These are phyloP conservation scores for Leucocoprinus sp. DNA, from an alignment of 768 basidiomycete genomes.

Conservation along the genomic window DNA sequence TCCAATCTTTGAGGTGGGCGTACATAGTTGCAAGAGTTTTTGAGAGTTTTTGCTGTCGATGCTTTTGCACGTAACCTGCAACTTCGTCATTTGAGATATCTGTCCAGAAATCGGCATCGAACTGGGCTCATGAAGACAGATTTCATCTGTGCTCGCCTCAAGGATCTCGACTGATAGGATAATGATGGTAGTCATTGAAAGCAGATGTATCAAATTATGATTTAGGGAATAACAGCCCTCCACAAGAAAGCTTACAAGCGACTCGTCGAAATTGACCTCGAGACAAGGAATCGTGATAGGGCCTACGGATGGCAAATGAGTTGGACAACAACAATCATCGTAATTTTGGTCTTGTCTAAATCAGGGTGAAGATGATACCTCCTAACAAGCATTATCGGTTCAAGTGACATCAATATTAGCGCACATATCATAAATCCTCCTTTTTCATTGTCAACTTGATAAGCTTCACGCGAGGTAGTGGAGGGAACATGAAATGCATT, in stretches of 20 bases:
- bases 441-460: constrained; percentile 5
- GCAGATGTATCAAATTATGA: neutral
- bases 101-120: neutral
- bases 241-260: too few species aligned
- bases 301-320: too few species aligned
- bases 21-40: neutral
- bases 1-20: neutral
- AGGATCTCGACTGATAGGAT: neutral
- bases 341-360: too few species aligned
- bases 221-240: neutral
- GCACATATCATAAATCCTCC: constrained; percentile 1
- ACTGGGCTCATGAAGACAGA: neutral
- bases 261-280: too few species aligned
- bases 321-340: too few species aligned
- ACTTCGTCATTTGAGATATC: neutral
- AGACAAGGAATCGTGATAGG: too few species aligned
- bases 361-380: too few species aligned
- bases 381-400: too few species aligned
- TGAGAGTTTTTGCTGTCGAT: neutral
- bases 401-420: neutral
- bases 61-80: neutral
- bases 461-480: neutral
- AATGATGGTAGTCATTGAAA: neutral
- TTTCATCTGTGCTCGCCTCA: neutral
- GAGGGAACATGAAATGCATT: neutral